Conservation (phyloP, 1,139 yeast species). For the Blastobotrys serpentis region DNA sequence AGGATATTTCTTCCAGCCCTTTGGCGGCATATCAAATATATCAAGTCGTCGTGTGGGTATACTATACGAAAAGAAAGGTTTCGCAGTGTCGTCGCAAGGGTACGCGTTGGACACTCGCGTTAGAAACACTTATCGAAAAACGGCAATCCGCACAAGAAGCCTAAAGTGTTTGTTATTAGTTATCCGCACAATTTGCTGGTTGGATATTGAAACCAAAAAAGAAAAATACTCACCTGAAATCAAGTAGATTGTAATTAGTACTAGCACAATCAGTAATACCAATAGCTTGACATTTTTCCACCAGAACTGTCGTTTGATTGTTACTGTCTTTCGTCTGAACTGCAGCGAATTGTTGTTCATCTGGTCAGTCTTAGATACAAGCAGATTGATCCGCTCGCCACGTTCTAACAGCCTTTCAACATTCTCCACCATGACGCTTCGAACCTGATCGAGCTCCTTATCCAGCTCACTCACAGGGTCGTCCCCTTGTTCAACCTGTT, state of each 20-base stretch:
- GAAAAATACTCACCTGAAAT: too few species aligned
- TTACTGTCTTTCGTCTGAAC: constrained; percentile 69
- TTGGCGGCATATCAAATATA: constrained; percentile 38
- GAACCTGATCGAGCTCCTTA: constrained; percentile 41
- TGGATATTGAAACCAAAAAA: too few species aligned
- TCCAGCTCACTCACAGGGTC: constrained; percentile 17
- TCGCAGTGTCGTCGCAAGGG: too few species aligned
- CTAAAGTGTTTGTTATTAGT: too few species aligned
- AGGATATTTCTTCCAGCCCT: constrained; percentile 42
- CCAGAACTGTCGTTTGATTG: constrained; percentile 60
- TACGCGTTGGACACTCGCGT: not conserved
- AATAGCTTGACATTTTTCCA: constrained; percentile 47
- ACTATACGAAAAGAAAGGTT: not conserved
- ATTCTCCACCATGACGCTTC: constrained; percentile 43
- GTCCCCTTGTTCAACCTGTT: constrained; percentile 21
- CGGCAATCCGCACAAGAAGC: constrained; percentile 21
- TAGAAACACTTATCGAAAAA: constrained; percentile 15
- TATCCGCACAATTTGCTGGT: too few species aligned
- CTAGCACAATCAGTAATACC: constrained; percentile 35
- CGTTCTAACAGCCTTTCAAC: constrained; percentile 58
- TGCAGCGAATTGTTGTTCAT: constrained; percentile 67
- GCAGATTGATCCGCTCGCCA: constrained; percentile 71
- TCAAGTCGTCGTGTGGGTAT: not conserved
- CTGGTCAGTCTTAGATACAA: constrained; percentile 80
- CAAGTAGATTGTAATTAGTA: constrained; percentile 1